Evolutionary conservation across 257 asterid genomes (phyloP).

Genomic region (Solanum ahanhuiri): DNA sequence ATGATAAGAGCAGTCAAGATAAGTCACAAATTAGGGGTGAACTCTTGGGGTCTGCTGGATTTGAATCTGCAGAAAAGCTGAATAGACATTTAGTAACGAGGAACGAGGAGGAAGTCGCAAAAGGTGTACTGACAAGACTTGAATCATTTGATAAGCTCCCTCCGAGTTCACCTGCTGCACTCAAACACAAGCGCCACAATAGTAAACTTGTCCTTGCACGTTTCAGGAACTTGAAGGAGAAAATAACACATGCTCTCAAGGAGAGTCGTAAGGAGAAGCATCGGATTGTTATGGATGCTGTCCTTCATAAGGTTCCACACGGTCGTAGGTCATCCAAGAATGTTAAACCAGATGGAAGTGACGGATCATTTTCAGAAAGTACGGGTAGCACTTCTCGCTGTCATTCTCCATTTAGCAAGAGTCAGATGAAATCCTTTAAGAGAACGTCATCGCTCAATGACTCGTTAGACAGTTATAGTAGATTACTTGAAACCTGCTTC

Average conservation of each 20-base stretch:
- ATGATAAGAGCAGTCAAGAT: neutral
- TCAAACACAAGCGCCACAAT: constrained; percentile 19
- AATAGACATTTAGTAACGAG: neutral
- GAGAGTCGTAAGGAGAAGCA: constrained; percentile 60
- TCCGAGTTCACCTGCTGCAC: constrained; percentile 1
- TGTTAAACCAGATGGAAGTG: constrained; percentile 5
- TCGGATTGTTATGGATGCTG: constrained; percentile 63
- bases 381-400: neutral
- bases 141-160: constrained; percentile 11
- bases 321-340: constrained; percentile 28
- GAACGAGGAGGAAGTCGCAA: neutral
- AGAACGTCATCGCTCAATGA: constrained; percentile 50
- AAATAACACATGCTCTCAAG: constrained; percentile 42
- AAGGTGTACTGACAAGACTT: neutral
- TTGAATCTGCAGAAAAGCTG: neutral
- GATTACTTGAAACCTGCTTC: constrained; percentile 23
- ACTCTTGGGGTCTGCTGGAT: neutral
- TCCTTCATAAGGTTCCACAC: constrained; percentile 58
- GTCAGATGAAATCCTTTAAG: constrained; percentile 6
- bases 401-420: constrained; percentile 9
- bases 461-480: constrained; percentile 40
- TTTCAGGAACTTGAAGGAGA: constrained; percentile 57
- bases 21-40: neutral
- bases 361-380: neutral
- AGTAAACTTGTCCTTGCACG: constrained; percentile 32